These are phyloP conservation scores for Talaromyces sp. DNA, from an alignment of 2,329 filamentous ascomycete species.

Conservation along the genomic window DNA sequence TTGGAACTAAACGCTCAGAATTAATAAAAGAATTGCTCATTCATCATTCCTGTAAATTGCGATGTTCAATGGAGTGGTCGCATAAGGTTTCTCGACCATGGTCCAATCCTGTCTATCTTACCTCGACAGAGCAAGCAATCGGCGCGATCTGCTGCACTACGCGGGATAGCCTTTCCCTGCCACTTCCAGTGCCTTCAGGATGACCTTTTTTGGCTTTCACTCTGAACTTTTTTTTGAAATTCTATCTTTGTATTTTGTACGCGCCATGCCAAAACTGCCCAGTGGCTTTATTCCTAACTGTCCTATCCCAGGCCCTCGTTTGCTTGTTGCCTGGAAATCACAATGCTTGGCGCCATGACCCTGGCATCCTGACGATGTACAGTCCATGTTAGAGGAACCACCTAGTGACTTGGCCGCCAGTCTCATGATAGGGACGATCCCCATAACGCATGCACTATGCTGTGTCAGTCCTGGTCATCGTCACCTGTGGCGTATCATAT, in stretches of 20 bases:
- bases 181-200: neutral
- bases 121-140: too few species aligned
- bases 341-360: constrained; percentile 14
- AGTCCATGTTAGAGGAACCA: neutral
- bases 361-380: constrained; percentile 1
- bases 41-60: too few species aligned
- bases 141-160: too few species aligned
- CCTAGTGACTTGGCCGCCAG: neutral
- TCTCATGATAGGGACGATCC: constrained; percentile 9
- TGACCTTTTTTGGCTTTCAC: too few species aligned
- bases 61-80: too few species aligned
- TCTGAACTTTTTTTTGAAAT: too few species aligned
- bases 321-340: constrained; percentile 25
- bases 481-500: constrained; percentile 14
- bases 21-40: too few species aligned
- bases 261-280: neutral
- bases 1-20: too few species aligned
- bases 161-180: constrained; percentile 2
- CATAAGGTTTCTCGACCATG: too few species aligned
- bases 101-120: too few species aligned
- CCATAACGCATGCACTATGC: neutral
- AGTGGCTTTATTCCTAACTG: constrained; percentile 5
- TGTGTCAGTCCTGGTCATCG: neutral
- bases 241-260: neutral
- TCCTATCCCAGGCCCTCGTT: constrained; percentile 22